phyloP scores from a whole-genome alignment of 164 flowering plant species.

The Dillenia turbinata region DNA sequence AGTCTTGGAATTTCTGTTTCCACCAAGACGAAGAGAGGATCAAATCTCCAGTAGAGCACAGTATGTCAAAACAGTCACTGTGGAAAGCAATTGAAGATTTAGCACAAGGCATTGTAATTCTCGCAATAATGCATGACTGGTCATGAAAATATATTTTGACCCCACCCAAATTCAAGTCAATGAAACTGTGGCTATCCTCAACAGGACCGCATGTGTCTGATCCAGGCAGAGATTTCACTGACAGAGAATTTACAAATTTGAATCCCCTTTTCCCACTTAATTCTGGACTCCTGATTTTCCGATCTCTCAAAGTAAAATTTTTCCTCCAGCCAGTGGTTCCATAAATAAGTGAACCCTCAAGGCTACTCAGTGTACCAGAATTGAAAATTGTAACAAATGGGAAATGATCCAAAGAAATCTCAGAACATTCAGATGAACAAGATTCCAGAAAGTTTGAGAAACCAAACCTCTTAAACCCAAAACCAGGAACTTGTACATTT shows the following conservation, averaged over 20 bases:
- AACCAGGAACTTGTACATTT: constrained; percentile 10
- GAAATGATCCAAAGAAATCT: constrained; percentile 54
- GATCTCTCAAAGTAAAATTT: constrained; percentile 25
- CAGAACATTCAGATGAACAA: constrained; percentile 25
- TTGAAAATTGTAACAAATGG: constrained; percentile 54
- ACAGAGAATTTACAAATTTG: constrained; percentile 7
- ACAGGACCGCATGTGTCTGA: constrained; percentile 4
- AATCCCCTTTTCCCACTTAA: constrained; percentile 18
- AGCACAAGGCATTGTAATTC: constrained; percentile 40
- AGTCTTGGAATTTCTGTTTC: constrained; percentile 26
- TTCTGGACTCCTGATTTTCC: constrained; percentile 21
- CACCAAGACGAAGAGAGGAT: constrained; percentile 65
- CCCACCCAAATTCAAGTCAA: constrained; percentile 42
- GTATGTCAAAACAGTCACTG: constrained; percentile 41
- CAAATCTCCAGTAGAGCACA: constrained; percentile 59
- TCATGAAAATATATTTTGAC: constrained; percentile 73
- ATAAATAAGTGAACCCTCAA: constrained; percentile 43
- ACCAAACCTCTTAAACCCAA: constrained; percentile 47
- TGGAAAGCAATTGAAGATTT: constrained; percentile 29
- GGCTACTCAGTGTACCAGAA: constrained; percentile 36
- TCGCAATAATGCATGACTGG: constrained; percentile 60
- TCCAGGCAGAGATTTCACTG: constrained; percentile 3
- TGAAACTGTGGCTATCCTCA: constrained; percentile 2
- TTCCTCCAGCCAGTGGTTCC: constrained; percentile 49
- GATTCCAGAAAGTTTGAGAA: constrained; percentile 54